Evolutionary conservation across 768 basidiomycete genomes (phyloP).

Genomic region (Ramaria rubella): DNA sequence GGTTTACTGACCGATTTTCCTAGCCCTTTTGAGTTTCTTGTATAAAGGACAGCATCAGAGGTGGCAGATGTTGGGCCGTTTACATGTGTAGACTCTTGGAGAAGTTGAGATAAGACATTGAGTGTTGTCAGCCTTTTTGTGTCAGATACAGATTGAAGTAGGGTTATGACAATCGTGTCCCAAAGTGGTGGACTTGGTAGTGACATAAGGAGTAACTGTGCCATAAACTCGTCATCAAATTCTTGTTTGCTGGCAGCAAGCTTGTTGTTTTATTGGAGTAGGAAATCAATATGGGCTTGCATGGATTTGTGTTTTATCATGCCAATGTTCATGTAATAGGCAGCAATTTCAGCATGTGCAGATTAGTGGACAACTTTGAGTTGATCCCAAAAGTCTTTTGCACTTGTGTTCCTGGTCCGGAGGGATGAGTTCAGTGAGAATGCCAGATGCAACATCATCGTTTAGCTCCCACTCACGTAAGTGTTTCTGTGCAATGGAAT

Average conservation of each 20-base stretch:
- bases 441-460: background rate
- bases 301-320: too few species aligned
- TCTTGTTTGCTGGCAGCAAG: too few species aligned
- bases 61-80: too few species aligned
- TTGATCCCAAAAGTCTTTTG: too few species aligned
- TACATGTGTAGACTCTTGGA: background rate
- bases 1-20: too few species aligned
- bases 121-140: background rate
- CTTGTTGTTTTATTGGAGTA: slow-evolving; percentile 3
- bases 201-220: too few species aligned
- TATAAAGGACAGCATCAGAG: background rate
- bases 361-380: too few species aligned
- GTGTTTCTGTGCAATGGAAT: background rate
- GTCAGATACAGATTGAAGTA: too few species aligned
- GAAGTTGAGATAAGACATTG: background rate
- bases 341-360: background rate
- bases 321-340: background rate
- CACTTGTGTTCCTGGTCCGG: background rate
- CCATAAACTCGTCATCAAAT: too few species aligned
- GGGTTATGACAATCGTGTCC: too few species aligned
- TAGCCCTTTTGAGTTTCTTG: background rate
- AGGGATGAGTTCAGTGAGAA: background rate
- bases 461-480: too few species aligned
- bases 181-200: slow-evolving; percentile 2
- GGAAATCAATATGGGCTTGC: background rate